These are phyloP conservation scores for Gossypium trilobum DNA, from an alignment of 441 rosid species.

Conservation along the genomic window DNA sequence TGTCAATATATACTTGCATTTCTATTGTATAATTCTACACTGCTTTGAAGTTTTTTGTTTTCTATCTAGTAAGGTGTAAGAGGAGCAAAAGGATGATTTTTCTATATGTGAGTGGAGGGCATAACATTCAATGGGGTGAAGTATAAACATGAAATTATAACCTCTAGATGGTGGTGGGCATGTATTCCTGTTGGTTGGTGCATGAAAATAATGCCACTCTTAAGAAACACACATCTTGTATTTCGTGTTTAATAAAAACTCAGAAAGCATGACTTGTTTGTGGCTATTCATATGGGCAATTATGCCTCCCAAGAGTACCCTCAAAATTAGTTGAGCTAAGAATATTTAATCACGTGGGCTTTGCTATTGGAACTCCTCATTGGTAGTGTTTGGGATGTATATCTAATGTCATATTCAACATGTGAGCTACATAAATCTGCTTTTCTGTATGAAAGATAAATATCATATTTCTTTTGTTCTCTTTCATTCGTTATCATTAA, in stretches of 20 bases:
- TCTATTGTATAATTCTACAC: neutral
- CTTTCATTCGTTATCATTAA: neutral
- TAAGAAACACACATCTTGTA: neutral
- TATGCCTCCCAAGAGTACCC: neutral
- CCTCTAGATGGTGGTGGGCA: neutral
- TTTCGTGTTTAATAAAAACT: neutral
- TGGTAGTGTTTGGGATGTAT: neutral
- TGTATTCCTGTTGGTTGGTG: neutral
- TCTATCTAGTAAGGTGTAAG: neutral
- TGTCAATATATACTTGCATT: neutral
- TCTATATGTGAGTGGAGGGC: neutral
- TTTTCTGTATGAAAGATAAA: neutral
- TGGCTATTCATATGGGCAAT: neutral
- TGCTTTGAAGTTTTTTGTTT: neutral
- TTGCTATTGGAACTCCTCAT: neutral
- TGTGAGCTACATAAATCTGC: neutral
- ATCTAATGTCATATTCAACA: neutral
- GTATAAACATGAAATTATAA: neutral
- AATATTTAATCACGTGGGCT: neutral
- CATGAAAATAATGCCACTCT: constrained; percentile 1
- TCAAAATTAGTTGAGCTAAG: neutral
- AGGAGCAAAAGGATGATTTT: neutral
- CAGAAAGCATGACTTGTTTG: neutral
- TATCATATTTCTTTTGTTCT: neutral
- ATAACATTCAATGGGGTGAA: neutral